These are phyloP conservation scores for Claviceps sp. DNA, from an alignment of 2,329 filamentous ascomycete genomes.

Conservation along the genomic window DNA sequence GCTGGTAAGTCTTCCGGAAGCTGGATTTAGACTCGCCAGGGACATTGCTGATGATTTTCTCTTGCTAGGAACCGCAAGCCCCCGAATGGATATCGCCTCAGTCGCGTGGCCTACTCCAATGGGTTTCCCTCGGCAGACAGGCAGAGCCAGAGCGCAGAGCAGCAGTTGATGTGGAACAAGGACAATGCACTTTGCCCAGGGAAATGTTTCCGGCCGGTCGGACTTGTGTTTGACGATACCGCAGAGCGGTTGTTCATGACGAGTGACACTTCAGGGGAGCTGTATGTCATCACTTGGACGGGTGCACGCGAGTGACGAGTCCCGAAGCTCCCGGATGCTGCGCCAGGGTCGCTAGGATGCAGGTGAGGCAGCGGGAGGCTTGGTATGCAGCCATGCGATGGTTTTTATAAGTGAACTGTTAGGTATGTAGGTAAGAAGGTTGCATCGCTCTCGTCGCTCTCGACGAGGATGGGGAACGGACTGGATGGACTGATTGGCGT, in stretches of 20 bases:
- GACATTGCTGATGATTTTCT: not conserved
- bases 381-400: too few relatives aligned
- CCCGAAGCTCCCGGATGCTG: too few relatives aligned
- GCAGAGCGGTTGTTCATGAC: constrained; percentile 37
- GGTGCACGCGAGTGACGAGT: too few relatives aligned
- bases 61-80: constrained; percentile 18
- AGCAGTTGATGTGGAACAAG: constrained; percentile 35
- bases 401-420: too few relatives aligned
- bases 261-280: constrained; percentile 40
- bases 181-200: constrained; percentile 31
- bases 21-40: not conserved
- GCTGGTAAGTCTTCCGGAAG: constrained; percentile 25
- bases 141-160: constrained; percentile 27
- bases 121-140: constrained; percentile 20
- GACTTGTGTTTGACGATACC: constrained; percentile 24
- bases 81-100: constrained; percentile 25
- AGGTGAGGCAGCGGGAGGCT: too few relatives aligned
- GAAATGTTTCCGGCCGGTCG: constrained; percentile 39
- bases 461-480: too few relatives aligned
- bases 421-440: too few relatives aligned
- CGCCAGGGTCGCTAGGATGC: too few relatives aligned
- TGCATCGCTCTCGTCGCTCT: too few relatives aligned
- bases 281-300: constrained; percentile 29
- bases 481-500: too few relatives aligned
- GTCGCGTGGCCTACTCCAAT: constrained; percentile 21